Conservation (phyloP, 257 asterid genomes). For the Solanum commersonii region DNA sequence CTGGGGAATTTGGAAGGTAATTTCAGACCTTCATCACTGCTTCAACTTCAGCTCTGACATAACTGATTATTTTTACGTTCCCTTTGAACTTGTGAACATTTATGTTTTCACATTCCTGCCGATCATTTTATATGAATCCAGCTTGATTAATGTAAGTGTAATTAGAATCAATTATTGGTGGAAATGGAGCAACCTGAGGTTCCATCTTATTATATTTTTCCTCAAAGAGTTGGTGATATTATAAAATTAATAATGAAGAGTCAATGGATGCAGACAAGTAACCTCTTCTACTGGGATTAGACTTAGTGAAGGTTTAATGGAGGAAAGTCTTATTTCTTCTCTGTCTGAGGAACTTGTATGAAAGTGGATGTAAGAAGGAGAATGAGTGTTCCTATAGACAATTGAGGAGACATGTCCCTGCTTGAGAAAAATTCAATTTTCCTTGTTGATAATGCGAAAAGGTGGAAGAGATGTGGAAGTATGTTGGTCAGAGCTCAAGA, state of each 20-base stretch:
- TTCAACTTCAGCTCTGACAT: background rate
- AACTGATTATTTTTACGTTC: background rate
- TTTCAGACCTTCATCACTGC: background rate
- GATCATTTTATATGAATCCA: background rate
- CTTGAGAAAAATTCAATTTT: background rate
- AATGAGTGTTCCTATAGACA: background rate
- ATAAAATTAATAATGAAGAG: background rate
- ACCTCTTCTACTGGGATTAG: background rate
- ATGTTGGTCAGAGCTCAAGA: background rate
- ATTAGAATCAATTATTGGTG: background rate
- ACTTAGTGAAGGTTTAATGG: background rate
- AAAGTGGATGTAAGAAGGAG: background rate
- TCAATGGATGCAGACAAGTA: background rate
- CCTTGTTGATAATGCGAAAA: background rate
- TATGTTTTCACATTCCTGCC: background rate
- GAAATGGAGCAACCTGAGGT: background rate
- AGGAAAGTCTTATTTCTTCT: background rate
- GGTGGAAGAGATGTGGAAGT: background rate
- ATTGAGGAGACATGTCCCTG: background rate
- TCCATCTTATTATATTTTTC: background rate
- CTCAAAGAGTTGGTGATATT: background rate
- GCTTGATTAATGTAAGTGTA: background rate
- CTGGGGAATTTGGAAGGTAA: slow-evolving; percentile 42
- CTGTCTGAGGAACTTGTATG: background rate
- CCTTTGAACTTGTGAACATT: background rate